Base-by-base conservation (phyloP, 139 green algal genomes). In the Diplosphaera chodatii region DNA sequence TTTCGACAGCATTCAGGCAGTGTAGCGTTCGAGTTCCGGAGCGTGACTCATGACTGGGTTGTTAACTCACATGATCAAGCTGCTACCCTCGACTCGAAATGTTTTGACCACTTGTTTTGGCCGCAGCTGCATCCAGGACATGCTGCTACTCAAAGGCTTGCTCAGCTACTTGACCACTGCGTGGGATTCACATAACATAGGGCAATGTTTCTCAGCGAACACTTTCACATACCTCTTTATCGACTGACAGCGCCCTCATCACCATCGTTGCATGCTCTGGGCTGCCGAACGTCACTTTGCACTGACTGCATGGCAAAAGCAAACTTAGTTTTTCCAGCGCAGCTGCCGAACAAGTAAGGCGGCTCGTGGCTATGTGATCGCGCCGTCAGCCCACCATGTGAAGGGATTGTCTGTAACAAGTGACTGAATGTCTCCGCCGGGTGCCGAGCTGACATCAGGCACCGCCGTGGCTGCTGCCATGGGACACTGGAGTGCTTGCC, bases 81-180 rank as follows among this genome's bases (percentile, higher is more conserved):
- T 41, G 1, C 2, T 32, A 0, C 74, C 74, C 3, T 85, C 66
- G 32, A 74, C 74, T 0, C 1, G 21, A 0, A 85, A 64, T 41
- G 73, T 29, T 32, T 65, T 79, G 0, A 29, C 69, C 30, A 83
- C 80, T 3, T 63, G 68, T 15, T 84, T 59, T 1, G 78, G 78
- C 31, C 79, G 59, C 40, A 85, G 64, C 80, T 82, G 73, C 73
- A 64, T 16, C 34, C 27, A 32, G n/a, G n/a, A n/a, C n/a, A n/a
- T n/a, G n/a, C n/a, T n/a, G n/a, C n/a, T n/a, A n/a, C n/a, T 8
- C 56, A 5, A 16, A 23, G n/a, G 23, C 4, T 33, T 8, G 0
- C 30, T 3, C 23, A 71, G 16, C 8, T 28, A 4, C n/a, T 28
- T 6, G 10, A n/a, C 21, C 15, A 64, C 55, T 28, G 8, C 15